A percentile compares a stretch with the other conserved stretches of the same genome.
These are phyloP conservation scores for Ajuga reptans DNA, from an alignment of 305 asterid species.

Conservation along the genomic window DNA sequence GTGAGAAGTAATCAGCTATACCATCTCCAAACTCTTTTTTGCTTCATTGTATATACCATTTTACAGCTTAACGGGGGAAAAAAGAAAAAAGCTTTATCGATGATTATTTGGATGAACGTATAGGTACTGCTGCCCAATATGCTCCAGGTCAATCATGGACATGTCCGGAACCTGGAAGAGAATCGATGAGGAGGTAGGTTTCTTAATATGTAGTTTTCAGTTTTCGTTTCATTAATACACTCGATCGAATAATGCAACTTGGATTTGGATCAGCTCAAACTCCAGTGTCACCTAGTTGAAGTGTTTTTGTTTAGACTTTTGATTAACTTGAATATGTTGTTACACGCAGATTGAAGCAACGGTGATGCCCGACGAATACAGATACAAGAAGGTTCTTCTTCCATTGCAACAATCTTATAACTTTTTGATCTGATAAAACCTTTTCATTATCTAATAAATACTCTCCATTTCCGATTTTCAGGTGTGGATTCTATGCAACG, in stretches of 20 bases:
- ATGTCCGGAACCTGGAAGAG: slow-evolving; percentile 71
- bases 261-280: too few relatives aligned
- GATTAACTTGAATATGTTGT: background rate
- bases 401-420: background rate
- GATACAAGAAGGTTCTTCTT: slow-evolving; percentile 67
- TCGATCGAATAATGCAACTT: too few relatives aligned
- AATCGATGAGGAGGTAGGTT: slow-evolving; percentile 70
- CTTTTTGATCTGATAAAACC: background rate
- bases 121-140: slow-evolving; percentile 89
- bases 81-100: background rate
- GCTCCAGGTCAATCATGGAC: slow-evolving; percentile 72
- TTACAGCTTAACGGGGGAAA: background rate
- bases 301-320: background rate
- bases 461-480: slow-evolving; percentile 17
- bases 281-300: background rate
- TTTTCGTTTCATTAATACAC: too few relatives aligned
- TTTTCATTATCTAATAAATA: background rate
- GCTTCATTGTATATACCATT: background rate
- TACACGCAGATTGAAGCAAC: slow-evolving; percentile 65
- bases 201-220: background rate
- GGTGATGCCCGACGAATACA: slow-evolving; percentile 76
- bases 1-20: slow-evolving; percentile 51
- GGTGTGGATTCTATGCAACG: slow-evolving; percentile 95
- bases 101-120: background rate
- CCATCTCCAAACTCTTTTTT: background rate